Conservation (phyloP, 2,329 filamentous ascomycete genomes). For the Verticillium albo-atrum region DNA sequence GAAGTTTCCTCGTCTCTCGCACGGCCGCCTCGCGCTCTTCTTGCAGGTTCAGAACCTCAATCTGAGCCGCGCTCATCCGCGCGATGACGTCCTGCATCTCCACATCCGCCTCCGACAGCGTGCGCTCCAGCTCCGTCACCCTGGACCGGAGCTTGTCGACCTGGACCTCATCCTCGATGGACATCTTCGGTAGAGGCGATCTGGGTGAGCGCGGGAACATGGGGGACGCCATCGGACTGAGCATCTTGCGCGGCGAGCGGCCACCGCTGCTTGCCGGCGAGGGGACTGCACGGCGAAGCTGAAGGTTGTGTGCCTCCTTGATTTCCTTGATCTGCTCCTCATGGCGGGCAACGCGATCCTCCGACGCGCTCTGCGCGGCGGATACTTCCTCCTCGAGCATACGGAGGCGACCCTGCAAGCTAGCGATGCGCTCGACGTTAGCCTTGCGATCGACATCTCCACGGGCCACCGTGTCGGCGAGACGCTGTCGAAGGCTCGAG, state of each 20-base stretch:
- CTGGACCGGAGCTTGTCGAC: constrained; percentile 72
- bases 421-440: constrained; percentile 77
- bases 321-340: constrained; percentile 79
- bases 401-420: constrained; percentile 76
- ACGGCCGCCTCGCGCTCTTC: constrained; percentile 70
- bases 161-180: constrained; percentile 67
- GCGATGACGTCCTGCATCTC: constrained; percentile 82
- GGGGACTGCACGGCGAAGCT: constrained; percentile 70
- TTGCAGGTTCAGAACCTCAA: constrained; percentile 77
- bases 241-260: constrained; percentile 26
- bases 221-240: constrained; percentile 27
- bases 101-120: constrained; percentile 52
- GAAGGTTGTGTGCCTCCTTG: constrained; percentile 70
- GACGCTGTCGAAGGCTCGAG: constrained; percentile 66
- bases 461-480: constrained; percentile 73
- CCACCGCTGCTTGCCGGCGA: constrained; percentile 17
- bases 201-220: constrained; percentile 32
- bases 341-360: constrained; percentile 76
- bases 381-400: constrained; percentile 80
- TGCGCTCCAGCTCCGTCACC: constrained; percentile 80
- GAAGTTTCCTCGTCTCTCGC: constrained; percentile 64
- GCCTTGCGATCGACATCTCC: constrained; percentile 79
- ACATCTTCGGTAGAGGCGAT: constrained; percentile 56
- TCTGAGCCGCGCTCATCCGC: constrained; percentile 76
- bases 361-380: constrained; percentile 76